phyloP scores from a whole-genome alignment of 768 basidiomycete species.

The Melanogaster broomeanus region DNA sequence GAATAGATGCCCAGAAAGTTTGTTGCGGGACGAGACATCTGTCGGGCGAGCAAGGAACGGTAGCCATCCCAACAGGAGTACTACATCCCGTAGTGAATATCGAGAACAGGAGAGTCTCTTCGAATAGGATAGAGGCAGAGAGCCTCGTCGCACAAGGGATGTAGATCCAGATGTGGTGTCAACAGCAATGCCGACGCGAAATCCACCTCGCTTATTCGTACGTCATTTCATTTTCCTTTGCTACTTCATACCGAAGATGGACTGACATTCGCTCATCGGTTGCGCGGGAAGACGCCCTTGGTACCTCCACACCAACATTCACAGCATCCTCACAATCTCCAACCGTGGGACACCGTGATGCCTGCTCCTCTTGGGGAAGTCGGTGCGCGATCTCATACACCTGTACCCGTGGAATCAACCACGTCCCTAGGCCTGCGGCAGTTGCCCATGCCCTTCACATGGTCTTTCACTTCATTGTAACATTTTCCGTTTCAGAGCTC shows the following conservation, averaged over 20 bases:
- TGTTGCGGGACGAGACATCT: conserved; percentile 27
- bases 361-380: conserved; percentile 26
- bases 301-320: conserved; percentile 10
- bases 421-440: too few relatives aligned
- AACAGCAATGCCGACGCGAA: conserved; percentile 13
- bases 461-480: too few relatives aligned
- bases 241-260: neutral
- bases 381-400: conserved; percentile 17
- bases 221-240: conserved; percentile 1
- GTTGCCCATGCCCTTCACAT: too few relatives aligned
- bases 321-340: conserved; percentile 19
- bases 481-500: too few relatives aligned
- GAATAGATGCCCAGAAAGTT: conserved; percentile 20
- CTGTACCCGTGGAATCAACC: conserved; percentile 8
- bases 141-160: conserved; percentile 29
- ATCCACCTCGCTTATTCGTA: conserved; percentile 20
- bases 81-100: conserved; percentile 16
- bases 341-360: conserved; percentile 33
- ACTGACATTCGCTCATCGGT: conserved; percentile 4
- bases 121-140: conserved; percentile 27
- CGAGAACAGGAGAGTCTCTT: too few relatives aligned
- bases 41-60: conserved; percentile 19
- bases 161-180: too few relatives aligned
- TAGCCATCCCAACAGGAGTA: conserved; percentile 22
- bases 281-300: conserved; percentile 14